Evolutionary conservation across 768 basidiomycete species (phyloP), one percentile per base, ranked within the genome.

Genomic region (Phaffia australis): DNA sequence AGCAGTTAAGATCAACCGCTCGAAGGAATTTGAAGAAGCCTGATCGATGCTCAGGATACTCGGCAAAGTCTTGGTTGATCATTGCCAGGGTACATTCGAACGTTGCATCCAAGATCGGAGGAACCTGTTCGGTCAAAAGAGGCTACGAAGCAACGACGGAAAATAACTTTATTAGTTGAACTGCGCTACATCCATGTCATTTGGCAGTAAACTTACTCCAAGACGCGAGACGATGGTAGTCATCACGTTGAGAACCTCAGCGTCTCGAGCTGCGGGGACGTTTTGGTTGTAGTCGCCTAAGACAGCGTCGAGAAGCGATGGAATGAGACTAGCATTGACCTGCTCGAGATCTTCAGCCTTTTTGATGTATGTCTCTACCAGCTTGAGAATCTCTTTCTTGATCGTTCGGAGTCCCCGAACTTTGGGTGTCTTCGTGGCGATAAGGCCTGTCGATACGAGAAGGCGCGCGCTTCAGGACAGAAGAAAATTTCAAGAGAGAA

Each of bases 11-110:
- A 77, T 97, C 92, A 76, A 95, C 93, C 3, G 89, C 86, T 65
- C 92, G 85, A 55, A 99, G 81, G 66, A 99, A 82, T 77, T 89
- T 92, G 82, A 90, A 99, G 83, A 99, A 94, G 63, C 92, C 94
- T 50, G 87, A 85, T 66, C 95, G 88, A 75, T 98, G 94, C 75
- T 99, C 95, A 11, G 95, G 95, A 79, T 83, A 99, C 77, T 98
- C 95, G n/a, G 93, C 80, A 71, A 98, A 94, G 80, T 99, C 94
- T 81, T 95, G 89, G 77, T 97, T 98, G 76, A 99, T 99, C 95
- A 98, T 99, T 72, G 85, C 87, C 66, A 99, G 79, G 4, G 95
- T 99, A 54, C 89, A 88, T 76, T 97, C 93, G 74, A 99, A 98
- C 57, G 98, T 89, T 14, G 94, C 92, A 73, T 98, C 94, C 59